These are phyloP conservation scores for Mycena olivaceomarginata DNA, from an alignment of 768 basidiomycete species.

Conservation along the genomic window DNA sequence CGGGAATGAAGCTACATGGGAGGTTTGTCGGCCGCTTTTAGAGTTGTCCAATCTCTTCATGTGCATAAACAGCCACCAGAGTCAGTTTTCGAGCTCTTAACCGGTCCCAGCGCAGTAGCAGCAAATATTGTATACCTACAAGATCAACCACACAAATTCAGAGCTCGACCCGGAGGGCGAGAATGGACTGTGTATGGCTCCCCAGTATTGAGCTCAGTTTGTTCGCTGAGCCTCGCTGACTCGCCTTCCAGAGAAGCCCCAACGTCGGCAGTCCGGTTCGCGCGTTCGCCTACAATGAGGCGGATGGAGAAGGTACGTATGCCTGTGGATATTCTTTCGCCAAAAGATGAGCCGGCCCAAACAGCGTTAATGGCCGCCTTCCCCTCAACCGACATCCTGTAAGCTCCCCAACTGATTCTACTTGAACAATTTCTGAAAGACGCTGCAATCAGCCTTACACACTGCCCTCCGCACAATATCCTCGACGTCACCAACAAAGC, in stretches of 20 bases:
- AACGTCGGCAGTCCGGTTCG: slow-evolving; percentile 62
- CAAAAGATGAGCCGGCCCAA: not conserved
- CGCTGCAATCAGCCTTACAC: slow-evolving; percentile 64
- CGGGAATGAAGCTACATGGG: not conserved
- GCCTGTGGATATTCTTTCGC: not conserved
- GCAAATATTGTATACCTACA: slow-evolving; percentile 76
- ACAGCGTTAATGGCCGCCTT: slow-evolving; percentile 34
- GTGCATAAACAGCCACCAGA: slow-evolving; percentile 25
- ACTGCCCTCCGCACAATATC: slow-evolving; percentile 73
- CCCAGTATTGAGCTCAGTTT: slow-evolving; percentile 65
- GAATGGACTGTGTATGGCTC: slow-evolving; percentile 82
- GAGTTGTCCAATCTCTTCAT: slow-evolving; percentile 21
- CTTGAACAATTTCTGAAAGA: not conserved
- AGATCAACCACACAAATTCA: slow-evolving; percentile 64
- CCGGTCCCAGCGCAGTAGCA: slow-evolving; percentile 54
- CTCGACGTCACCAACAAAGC: slow-evolving; percentile 67
- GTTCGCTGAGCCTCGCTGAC: not conserved
- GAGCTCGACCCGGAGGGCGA: slow-evolving; percentile 58
- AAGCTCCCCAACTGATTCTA: slow-evolving; percentile 26
- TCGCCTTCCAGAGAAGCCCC: slow-evolving; percentile 61
- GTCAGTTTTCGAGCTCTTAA: slow-evolving; percentile 57
- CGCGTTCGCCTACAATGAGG: not conserved
- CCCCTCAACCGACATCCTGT: slow-evolving; percentile 66
- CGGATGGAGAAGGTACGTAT: not conserved
- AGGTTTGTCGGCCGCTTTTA: not conserved